Conservation (phyloP, 352 stramenopile species). For the Ophiocytium majus region DNA sequence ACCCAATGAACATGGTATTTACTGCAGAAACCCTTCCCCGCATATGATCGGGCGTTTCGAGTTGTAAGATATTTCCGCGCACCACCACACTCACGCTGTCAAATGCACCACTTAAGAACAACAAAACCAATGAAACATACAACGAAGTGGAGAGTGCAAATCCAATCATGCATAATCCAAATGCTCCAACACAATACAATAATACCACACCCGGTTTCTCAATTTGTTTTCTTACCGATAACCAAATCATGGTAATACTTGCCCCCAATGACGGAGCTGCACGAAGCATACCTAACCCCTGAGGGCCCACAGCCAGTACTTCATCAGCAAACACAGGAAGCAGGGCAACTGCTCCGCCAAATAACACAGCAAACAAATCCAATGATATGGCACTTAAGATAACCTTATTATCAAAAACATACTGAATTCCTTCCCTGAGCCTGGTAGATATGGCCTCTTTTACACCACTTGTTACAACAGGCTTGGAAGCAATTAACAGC, state of each 20-base stretch:
- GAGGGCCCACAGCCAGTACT: not conserved
- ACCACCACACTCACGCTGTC: slow-evolving; percentile 6
- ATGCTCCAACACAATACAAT: not conserved
- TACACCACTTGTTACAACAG: not conserved
- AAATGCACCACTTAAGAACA: slow-evolving; percentile 8
- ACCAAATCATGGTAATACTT: not conserved
- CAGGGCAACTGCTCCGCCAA: not conserved
- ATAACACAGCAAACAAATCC: slow-evolving; percentile 13
- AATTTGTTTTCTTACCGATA: not conserved
- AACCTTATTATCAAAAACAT: not conserved
- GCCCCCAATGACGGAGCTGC: not conserved
- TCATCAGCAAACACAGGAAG: not conserved
- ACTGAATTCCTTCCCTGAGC: not conserved
- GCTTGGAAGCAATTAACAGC: not conserved
- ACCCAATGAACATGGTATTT: slow-evolving; percentile 8
- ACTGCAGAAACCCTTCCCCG: not conserved
- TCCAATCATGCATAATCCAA: not conserved
- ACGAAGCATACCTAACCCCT: not conserved
- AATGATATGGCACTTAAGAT: slow-evolving; percentile 15
- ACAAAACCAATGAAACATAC: not conserved
- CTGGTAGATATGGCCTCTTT: not conserved
- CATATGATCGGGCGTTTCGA: not conserved
- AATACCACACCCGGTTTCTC: not conserved
- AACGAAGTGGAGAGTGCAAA: not conserved
- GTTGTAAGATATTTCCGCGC: not conserved